Evolutionary conservation across 495 filamentous ascomycete genomes (phyloP).

Genomic region (Aspergillus bertholletiae): DNA sequence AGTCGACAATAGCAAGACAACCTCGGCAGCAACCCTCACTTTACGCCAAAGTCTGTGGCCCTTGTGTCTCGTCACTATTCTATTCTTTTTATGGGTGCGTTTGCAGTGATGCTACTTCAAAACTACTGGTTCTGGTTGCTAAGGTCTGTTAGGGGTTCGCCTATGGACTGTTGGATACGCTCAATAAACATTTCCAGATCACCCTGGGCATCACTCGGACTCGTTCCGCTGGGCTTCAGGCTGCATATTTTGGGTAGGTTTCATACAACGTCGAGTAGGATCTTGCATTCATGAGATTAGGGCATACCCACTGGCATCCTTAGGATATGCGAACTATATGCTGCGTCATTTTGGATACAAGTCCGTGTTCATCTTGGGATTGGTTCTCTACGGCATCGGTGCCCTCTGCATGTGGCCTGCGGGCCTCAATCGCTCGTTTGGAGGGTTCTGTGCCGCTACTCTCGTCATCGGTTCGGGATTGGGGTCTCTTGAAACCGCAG

Average conservation of each 20-base stretch:
- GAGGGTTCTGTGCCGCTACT: constrained; percentile 57
- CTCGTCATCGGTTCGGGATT: constrained; percentile 57
- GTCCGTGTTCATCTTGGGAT: constrained; percentile 50
- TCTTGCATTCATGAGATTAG: constrained; percentile 16
- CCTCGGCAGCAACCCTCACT: constrained; percentile 55
- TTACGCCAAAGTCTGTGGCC: constrained; percentile 54
- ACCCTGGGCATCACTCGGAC: constrained; percentile 48
- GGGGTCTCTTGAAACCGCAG: constrained; percentile 52
- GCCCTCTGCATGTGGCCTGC: constrained; percentile 54
- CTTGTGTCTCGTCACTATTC: constrained; percentile 46
- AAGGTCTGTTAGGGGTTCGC: constrained; percentile 44
- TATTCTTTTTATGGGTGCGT: constrained; percentile 70
- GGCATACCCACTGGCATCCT: constrained; percentile 57
- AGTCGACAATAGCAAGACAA: constrained; percentile 46
- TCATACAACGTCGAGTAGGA: not conserved
- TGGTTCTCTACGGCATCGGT: constrained; percentile 50
- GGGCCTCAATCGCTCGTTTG: constrained; percentile 50
- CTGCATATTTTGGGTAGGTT: constrained; percentile 47
- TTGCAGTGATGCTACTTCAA: no score
- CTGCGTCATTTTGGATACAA: constrained; percentile 53
- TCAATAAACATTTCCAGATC: constrained; percentile 54
- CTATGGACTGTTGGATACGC: constrained; percentile 43
- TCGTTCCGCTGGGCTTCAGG: constrained; percentile 51
- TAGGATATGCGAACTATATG: constrained; percentile 57
- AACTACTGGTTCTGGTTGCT: no score